Base-by-base conservation (phyloP, 805 yeast genomes). In the Nakazawaea ernobii region DNA sequence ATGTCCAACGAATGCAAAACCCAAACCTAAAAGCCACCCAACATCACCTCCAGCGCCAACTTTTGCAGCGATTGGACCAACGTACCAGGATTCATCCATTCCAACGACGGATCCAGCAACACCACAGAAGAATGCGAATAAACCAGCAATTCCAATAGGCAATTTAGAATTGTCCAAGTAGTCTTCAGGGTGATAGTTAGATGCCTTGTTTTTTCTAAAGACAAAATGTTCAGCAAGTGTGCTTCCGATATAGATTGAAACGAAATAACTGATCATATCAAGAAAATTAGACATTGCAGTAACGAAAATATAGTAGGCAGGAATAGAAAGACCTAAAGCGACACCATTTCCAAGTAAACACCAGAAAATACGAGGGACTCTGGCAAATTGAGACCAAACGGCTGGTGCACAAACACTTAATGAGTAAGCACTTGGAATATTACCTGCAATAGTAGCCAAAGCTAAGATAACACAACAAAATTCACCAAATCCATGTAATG, bases 51-150 rank as follows among this genome's bases (percentile, higher is more conserved):
- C 64, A 2, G 49, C 41, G 8, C 63, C 61, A 39, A 60, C 56
- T 17, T 45, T 53, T 26, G 55, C 50, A 8, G 66, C 61, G 30
- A 65, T 60, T 6, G 63, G 62, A 3, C 70, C 70, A 27, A 46
- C 55, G 49, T 61, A 65, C 69, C 69, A 65, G 1, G 63, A 56
- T 50, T 66, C 67, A 33, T 61, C 50, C 69, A 65, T 65, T 26
- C 62, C 59, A 14, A 64, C 52, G 1, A 65, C 63, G 2, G 67
- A 60, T 14, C 68, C 60, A 11, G 59, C 60, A n/a, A 64, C 59
- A 6, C 70, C 70, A 39, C 56, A 60, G 10, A 51, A 46, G 45
- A 66, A 64, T 1, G 62, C 69, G 15, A 59, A 48, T 1, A 59
- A 42, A 13, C 68, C 68, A 3, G 67, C 67, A 44, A 59, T 48